Conservation (phyloP, 768 basidiomycete genomes). For the Dioszegia aurantiaca region DNA sequence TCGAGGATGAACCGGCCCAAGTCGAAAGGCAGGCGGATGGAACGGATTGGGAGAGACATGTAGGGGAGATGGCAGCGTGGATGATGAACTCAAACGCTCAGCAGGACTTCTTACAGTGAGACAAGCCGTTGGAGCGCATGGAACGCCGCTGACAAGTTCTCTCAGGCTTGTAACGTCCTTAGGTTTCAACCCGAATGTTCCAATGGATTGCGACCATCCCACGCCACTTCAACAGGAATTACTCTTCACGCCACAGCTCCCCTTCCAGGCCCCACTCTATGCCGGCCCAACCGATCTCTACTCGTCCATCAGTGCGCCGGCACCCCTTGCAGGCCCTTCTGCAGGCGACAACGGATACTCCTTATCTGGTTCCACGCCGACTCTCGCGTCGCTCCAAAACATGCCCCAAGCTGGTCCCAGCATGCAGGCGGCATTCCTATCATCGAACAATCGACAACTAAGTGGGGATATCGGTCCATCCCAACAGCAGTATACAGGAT, state of each 20-base stretch:
- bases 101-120: conserved; percentile 17
- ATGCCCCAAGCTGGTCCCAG: too few species aligned
- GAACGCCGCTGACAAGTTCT: not conserved
- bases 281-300: not conserved
- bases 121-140: not conserved
- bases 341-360: not conserved
- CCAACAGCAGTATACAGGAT: too few species aligned
- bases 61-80: conserved; percentile 21
- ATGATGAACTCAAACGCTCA: conserved; percentile 21
- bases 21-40: conserved; percentile 6
- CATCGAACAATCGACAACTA: too few species aligned
- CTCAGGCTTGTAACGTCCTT: conserved; percentile 15
- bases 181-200: conserved; percentile 18
- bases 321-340: not conserved
- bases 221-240: conserved; percentile 17
- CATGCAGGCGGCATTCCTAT: too few species aligned
- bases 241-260: conserved; percentile 14
- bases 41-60: conserved; percentile 17
- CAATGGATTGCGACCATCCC: conserved; percentile 9
- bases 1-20: conserved; percentile 13
- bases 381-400: too few species aligned
- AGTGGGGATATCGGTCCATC: too few species aligned
- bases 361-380: too few species aligned
- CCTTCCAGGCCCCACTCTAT: conserved; percentile 15
- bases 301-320: not conserved